Evolutionary conservation across 768 basidiomycete genomes (phyloP), one percentile per base, ranked within the genome.

Genomic region (Dacryopinax primogenitus): DNA sequence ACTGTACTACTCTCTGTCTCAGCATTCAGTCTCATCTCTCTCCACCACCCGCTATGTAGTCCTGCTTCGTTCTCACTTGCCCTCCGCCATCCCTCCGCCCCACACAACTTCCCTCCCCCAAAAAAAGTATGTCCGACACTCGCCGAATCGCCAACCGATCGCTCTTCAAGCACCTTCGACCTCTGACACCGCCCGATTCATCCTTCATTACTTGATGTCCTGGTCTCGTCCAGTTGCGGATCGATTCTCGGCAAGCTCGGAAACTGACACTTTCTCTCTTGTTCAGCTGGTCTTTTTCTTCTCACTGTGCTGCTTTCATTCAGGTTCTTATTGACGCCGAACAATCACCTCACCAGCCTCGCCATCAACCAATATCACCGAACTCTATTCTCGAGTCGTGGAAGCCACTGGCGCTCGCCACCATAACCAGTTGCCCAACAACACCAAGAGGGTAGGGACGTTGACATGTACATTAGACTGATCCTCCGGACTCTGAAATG

Each of bases 1-100:
- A 18, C 41, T 58, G 51, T 58, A 58, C 51, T 58, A 28, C 51
- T 58, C 51, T 32, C 51, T 58, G 51, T 58, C 51, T 58, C 51
- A 58, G 51, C 51, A 58, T 58, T 30, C 51, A 58, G 51, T 30
- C 26, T 28, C 23, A 23, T 3, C 23, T 30, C 41, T 13, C 15
- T 58, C 26, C 15, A 58, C 51, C 32, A 21, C n/a, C 45, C 13
- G n/a, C 45, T 47, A 21, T 58, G 26, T 15, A 58, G 26, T 18
- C 51, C 32, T 58, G 32, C 26, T 18, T 9, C 9, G 15, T 9
- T 18, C 51, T 44, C 23, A 37, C 13, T 23, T 15, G 9, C 45
- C 9, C 7, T 26, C 45, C 9, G 7, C 45, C 7, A 7, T 47
- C 9, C 6, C 45, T 13, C 23, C 45, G 23, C 45, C 45, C 13